phyloP scores from a whole-genome alignment of 768 basidiomycete genomes.

The Lyophyllum semitale region DNA sequence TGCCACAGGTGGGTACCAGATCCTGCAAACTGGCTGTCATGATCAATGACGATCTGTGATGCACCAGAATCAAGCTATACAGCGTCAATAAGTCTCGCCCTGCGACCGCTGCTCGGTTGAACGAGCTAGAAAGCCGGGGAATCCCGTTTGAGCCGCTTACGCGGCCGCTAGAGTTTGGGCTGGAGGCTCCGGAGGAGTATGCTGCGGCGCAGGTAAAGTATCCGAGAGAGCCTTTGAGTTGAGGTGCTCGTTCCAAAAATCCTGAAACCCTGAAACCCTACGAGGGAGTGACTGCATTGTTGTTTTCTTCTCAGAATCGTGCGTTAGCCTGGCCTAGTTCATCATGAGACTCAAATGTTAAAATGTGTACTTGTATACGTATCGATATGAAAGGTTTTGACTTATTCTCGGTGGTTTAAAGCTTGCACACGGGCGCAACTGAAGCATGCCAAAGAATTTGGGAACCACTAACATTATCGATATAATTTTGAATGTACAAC shows the following conservation, averaged over 20 bases:
- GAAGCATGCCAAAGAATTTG: too few species aligned
- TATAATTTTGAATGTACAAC: background rate
- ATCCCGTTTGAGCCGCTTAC: conserved; percentile 43
- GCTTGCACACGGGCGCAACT: too few species aligned
- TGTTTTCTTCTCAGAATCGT: background rate
- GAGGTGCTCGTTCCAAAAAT: too few species aligned
- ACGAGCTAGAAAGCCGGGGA: conserved; percentile 38
- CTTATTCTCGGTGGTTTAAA: too few species aligned
- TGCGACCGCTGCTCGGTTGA: conserved; percentile 44
- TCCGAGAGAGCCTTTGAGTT: conserved; percentile 33
- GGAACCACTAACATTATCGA: background rate
- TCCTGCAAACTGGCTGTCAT: background rate
- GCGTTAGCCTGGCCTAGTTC: too few species aligned
- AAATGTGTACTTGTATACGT: background rate
- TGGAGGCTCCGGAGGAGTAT: conserved; percentile 36
- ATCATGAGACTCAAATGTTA: too few species aligned
- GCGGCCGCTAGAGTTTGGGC: conserved; percentile 36
- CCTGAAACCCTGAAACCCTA: too few species aligned
- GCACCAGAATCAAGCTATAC: conserved; percentile 49
- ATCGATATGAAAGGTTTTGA: too few species aligned
- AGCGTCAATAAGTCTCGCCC: conserved; percentile 47
- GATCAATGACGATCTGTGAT: background rate
- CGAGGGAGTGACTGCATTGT: background rate
- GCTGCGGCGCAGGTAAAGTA: conserved; percentile 21
- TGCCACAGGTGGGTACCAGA: conserved; percentile 33